Evolutionary conservation across 2,329 filamentous ascomycete species (phyloP), one percentile per base, ranked within the genome.

Genomic region (Elsinoe australis): DNA sequence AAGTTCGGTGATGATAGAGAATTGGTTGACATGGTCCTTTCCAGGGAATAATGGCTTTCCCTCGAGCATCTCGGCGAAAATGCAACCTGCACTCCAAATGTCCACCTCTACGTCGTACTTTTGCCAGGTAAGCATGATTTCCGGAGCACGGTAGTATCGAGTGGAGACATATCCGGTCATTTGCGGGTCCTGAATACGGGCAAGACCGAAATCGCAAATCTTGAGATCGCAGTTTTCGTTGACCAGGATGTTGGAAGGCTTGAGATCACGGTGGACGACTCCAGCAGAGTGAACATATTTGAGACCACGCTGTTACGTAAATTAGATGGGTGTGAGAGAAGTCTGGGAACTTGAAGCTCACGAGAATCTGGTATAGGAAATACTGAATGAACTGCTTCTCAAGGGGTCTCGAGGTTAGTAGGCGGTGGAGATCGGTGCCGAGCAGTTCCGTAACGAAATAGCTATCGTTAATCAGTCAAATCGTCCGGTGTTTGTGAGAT

Each of bases 311-410:
- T 95, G 19, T 42, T 22, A 21, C 24, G 33, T 21, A 45, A 34
- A 18, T 17, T 19, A 21, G 18, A 19, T 6, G 15, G 22, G n/a
- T n/a, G n/a, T n/a, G n/a, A n/a, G n/a, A n/a, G n/a, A n/a, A n/a
- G n/a, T n/a, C n/a, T 39, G 28, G 21, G 14, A 14, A 12, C 5
- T 18, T 18, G 10, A 3, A 14, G 29, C 83, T 61, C 72, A 95
- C 90, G 75, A 96, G 79, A 62, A 98, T 98, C 71, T 98, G 92
- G 70, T 98, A 98, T 52, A 98, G 79, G 67, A 98, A 98, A 72
- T 98, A 98, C 72, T 98, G 92, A 61, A 98, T 96, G 69, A 98
- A 98, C 69, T 98, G 92, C 73, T 95, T 96, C 76, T 98, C 92
- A 47, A 98, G 80, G 18, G 92, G 92, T 64, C 92, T 78, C 39